phyloP scores from a whole-genome alignment of 2,329 filamentous ascomycete genomes.

The Dendrostoma leiphaemia region DNA sequence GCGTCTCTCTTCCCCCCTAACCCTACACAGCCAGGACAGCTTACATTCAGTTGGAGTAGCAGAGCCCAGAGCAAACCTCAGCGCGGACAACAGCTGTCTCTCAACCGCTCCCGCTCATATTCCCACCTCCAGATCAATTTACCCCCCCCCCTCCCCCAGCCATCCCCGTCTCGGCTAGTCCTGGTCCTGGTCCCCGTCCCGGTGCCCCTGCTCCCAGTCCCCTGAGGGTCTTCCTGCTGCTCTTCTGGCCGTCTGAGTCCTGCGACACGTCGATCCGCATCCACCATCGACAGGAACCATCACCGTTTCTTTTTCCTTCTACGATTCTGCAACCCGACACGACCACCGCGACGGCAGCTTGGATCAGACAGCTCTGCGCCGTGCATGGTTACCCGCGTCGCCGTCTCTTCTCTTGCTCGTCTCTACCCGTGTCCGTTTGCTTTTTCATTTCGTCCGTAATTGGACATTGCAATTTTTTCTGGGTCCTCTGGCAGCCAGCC shows the following conservation, averaged over 20 bases:
- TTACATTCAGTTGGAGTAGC: no score
- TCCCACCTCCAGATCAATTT: not conserved
- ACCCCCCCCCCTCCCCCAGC: not conserved
- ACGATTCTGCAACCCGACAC: not conserved
- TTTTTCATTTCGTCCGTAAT: not conserved
- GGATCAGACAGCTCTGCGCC: not conserved
- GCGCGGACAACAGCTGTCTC: no score
- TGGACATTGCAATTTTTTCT: constrained; percentile 1
- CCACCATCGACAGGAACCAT: constrained; percentile 4
- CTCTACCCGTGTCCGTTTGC: not conserved
- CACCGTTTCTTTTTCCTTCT: not conserved
- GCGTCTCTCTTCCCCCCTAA: no score
- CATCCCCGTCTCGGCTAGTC: not conserved
- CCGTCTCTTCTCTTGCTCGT: not conserved
- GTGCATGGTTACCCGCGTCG: no score
- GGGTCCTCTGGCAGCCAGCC: not conserved
- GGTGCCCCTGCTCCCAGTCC: not conserved
- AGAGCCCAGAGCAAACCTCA: no score
- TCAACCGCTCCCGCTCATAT: no score
- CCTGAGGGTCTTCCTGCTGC: not conserved
- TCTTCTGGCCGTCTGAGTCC: no score
- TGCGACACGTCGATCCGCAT: constrained; percentile 6
- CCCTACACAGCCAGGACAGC: no score
- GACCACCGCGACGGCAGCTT: not conserved
- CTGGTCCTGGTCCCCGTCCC: not conserved